Evolutionary conservation across 164 flowering plant species (phyloP), one percentile per base, ranked within the genome.

Genomic region (Pachysandra terminalis): DNA sequence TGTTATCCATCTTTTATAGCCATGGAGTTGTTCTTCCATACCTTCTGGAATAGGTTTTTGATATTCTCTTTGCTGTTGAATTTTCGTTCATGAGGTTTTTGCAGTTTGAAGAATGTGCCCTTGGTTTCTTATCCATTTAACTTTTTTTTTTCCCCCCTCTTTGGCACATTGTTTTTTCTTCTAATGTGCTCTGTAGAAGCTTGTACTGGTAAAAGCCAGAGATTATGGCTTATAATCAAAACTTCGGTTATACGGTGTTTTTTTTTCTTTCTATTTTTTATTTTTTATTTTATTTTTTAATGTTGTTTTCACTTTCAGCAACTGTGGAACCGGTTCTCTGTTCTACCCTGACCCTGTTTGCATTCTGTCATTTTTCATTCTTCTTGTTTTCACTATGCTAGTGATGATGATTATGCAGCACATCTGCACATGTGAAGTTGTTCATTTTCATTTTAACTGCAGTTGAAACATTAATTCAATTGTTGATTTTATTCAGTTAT

Each of bases 61-160:
- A 3, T 9, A 24, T 1, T 55, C 9, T 21, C 10, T 10, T 55
- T 55, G 21, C 8, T 9, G 21, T 12, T 21, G 25, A 0, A 21
- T 12, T 55, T 55, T 21, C 3, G 21, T 7, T 19, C 16, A n/a
- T 55, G 21, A 0, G 14, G 26, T 9, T 55, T 55, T 55, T 22
- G 14, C 25, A 55, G 58, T 49, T 26, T 64, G 32, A 1, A 28
- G 26, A 64, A 49, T 64, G 56, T 51, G 66, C 23, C 56, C 40
- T 51, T 64, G 56, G 49, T 63, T 24, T 49, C 37, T 21, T 64
- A 17, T 24, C 15, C 65, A 1, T 45, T 63, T 14, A 63, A 21
- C 49, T 16, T 40, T 15, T 15, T 19, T 23, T 16, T 16, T 48
- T 48, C n/a, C n/a, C n/a, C n/a, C n/a, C n/a, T 23, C 16, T 45